Conservation (phyloP, 305 asterid species). For the Fraxinus sp. region DNA sequence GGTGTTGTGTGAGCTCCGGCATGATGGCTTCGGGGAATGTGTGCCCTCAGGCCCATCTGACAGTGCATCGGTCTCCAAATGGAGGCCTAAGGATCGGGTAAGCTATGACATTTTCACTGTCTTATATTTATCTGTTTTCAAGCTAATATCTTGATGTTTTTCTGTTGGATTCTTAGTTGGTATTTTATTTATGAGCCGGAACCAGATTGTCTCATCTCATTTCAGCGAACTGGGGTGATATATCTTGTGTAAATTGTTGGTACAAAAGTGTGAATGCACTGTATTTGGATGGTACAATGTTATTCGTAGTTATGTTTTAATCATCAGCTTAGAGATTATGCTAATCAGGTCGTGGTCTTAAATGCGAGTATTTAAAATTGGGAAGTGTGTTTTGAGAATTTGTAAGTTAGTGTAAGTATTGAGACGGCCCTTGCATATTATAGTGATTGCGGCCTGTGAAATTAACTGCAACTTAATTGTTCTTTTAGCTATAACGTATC, state of each 20-base stretch:
- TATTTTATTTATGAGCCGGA: not conserved
- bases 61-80: constrained; percentile 84
- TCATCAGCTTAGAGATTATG: not conserved
- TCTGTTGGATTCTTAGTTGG: not conserved
- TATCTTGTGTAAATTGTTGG: not conserved
- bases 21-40: constrained; percentile 78
- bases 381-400: not conserved
- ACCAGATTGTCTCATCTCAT: not conserved
- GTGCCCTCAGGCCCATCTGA: constrained; percentile 77
- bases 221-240: not conserved
- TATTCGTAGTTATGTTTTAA: not conserved
- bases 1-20: constrained; percentile 91
- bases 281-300: not conserved
- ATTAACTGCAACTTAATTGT: not conserved
- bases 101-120: constrained; percentile 26
- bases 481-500: not conserved
- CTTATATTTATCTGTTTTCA: not conserved
- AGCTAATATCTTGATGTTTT: not conserved
- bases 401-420: not conserved
- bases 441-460: not conserved
- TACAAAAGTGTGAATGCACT: not conserved
- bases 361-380: not conserved
- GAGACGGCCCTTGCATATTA: not conserved
- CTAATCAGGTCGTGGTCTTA: not conserved
- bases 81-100: constrained; percentile 94